These are phyloP conservation scores for Vitis hybrid DNA, from an alignment of 177 flowering plant species.

Conservation along the genomic window DNA sequence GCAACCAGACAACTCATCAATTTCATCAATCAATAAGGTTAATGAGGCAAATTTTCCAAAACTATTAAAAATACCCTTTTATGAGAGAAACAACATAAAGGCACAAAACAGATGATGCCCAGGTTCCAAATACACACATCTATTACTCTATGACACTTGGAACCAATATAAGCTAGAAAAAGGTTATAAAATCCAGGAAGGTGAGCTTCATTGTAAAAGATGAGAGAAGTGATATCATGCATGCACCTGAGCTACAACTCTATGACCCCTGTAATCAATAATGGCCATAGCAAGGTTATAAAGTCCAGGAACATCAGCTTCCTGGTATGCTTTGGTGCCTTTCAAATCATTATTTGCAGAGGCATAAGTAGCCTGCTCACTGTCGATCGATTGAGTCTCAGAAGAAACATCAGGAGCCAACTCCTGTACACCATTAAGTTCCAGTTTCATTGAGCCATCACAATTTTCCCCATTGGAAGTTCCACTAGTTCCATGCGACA, in stretches of 20 bases:
- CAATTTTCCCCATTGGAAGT: constrained; percentile 29
- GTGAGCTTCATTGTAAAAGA: background rate
- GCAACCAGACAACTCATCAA: background rate
- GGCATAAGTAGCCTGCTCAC: constrained; percentile 98
- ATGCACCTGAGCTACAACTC: constrained; percentile 28
- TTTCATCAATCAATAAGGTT: background rate
- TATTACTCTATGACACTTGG: too few relatives aligned
- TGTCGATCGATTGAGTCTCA: constrained; percentile 72
- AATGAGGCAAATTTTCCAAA: background rate
- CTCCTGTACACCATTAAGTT: constrained; percentile 24
- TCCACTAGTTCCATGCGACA: constrained; percentile 19
- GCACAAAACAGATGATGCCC: background rate
- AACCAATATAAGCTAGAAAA: too few relatives aligned
- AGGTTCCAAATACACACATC: background rate
- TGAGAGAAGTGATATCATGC: background rate
- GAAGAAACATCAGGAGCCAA: constrained; percentile 40
- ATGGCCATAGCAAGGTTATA: constrained; percentile 99
- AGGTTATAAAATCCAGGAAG: background rate
- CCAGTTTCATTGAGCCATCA: constrained; percentile 28
- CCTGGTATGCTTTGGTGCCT: constrained; percentile 95
- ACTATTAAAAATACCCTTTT: background rate
- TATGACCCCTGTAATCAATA: constrained; percentile 93
- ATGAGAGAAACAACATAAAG: background rate
- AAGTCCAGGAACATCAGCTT: constrained; percentile 94
- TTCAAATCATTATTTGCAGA: constrained; percentile 98